These are phyloP conservation scores for Aotearoamyces nothofagi DNA, from an alignment of 2,329 filamentous ascomycete genomes.

Conservation along the genomic window DNA sequence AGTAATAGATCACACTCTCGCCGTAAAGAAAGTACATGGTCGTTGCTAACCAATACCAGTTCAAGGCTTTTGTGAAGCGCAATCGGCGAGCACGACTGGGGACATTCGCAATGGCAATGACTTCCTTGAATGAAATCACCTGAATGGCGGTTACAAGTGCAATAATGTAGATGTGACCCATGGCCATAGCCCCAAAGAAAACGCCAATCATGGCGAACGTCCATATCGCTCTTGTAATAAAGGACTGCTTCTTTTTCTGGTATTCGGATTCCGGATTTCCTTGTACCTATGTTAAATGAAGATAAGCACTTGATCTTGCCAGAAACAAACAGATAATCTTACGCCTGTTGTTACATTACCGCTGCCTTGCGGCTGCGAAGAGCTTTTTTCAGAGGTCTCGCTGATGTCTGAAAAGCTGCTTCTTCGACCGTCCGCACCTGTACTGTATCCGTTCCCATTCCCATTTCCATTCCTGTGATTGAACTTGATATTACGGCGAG, in stretches of 20 bases:
- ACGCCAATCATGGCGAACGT: slow-evolving; percentile 91
- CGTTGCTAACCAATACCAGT: slow-evolving; percentile 98
- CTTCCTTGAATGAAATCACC: slow-evolving; percentile 97
- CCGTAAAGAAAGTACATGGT: slow-evolving; percentile 99
- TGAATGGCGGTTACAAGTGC: slow-evolving; percentile 84
- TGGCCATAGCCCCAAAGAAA: slow-evolving; percentile 88
- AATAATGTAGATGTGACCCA: slow-evolving; percentile 95
- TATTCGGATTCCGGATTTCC: slow-evolving; percentile 48
- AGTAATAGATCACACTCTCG: slow-evolving; percentile 98
- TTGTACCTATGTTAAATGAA: slow-evolving; percentile 7
- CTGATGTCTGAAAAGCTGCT: slow-evolving; percentile 59
- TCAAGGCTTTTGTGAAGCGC: slow-evolving; percentile 86
- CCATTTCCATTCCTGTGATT: slow-evolving; percentile 17
- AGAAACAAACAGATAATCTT: no score
- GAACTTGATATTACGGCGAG: slow-evolving; percentile 39
- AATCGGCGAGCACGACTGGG: slow-evolving; percentile 82
- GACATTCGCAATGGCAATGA: slow-evolving; percentile 93
- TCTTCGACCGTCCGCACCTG: slow-evolving; percentile 29
- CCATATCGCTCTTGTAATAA: slow-evolving; percentile 94
- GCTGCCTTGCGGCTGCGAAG: no score
- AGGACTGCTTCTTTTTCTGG: slow-evolving; percentile 97
- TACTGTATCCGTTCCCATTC: slow-evolving; percentile 10
- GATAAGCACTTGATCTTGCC: no score
- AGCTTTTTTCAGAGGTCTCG: no score
- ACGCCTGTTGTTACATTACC: slow-evolving; percentile 23